Conservation (phyloP, 2,329 filamentous ascomycete species). For the Byssothecium circinans region DNA sequence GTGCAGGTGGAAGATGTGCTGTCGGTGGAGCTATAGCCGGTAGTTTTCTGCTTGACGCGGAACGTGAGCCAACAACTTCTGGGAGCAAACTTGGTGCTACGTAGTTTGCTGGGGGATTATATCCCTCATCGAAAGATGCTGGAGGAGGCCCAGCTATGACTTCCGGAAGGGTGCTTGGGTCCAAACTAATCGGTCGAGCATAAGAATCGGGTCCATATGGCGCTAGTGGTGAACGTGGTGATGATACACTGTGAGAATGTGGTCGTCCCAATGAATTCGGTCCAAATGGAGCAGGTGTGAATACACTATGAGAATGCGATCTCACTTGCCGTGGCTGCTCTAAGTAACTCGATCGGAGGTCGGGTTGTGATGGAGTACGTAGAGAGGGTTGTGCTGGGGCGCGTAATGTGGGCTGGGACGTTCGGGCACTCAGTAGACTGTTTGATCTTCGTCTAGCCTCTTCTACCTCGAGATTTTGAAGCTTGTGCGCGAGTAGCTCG, state of each 20-base stretch:
- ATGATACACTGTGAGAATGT: conserved; percentile 20
- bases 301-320: conserved; percentile 19
- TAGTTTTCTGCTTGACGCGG: neutral
- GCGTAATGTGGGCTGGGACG: neutral
- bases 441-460: conserved; percentile 24
- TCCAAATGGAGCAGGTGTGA: neutral
- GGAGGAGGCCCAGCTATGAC: conserved; percentile 5
- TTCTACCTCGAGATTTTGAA: conserved; percentile 32
- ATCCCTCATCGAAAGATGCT: neutral
- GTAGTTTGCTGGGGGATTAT: neutral
- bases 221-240: neutral
- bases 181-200: conserved; percentile 1
- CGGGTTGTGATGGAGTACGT: conserved; percentile 14
- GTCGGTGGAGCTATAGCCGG: conserved; percentile 3
- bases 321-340: conserved; percentile 13
- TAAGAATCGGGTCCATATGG: conserved; percentile 23
- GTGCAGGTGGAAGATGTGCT: conserved; percentile 6
- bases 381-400: conserved; percentile 4
- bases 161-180: conserved; percentile 5
- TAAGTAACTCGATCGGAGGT: conserved; percentile 9
- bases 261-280: conserved; percentile 3
- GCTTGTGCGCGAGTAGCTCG: conserved; percentile 30
- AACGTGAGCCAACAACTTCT: conserved; percentile 3
- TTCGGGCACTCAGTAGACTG: conserved; percentile 19
- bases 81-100: conserved; percentile 4